phyloP scores from a whole-genome alignment of 78 protist species.

The Bigelowiella natans region DNA sequence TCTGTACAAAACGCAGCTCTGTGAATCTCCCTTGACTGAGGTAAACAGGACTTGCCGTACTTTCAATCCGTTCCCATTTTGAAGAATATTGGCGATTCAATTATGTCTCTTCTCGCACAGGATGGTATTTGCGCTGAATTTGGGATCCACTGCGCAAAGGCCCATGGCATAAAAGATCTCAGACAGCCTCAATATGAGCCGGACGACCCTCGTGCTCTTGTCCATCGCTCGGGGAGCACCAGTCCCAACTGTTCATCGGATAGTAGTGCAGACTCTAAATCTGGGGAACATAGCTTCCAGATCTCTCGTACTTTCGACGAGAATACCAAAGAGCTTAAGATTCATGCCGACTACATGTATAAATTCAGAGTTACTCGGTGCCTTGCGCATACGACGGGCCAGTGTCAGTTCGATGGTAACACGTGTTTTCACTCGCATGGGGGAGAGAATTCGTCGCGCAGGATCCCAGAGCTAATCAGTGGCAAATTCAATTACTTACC shows the following conservation, averaged over 20 bases:
- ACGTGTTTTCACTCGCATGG: background rate
- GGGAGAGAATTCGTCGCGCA: background rate
- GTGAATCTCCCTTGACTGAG: background rate
- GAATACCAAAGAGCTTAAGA: background rate
- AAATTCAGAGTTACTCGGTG: background rate
- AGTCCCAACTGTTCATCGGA: background rate
- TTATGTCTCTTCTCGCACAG: background rate
- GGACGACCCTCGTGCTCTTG: background rate
- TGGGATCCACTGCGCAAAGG: background rate
- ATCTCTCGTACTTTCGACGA: background rate
- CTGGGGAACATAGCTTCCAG: background rate
- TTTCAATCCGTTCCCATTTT: background rate
- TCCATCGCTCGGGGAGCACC: background rate
- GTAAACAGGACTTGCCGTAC: background rate
- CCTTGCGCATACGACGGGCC: background rate
- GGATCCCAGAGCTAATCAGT: background rate
- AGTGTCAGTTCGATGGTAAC: background rate
- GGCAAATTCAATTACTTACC: background rate
- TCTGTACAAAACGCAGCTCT: background rate
- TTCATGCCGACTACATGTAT: background rate
- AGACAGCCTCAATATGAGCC: background rate
- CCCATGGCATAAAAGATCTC: background rate
- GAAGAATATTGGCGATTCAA: background rate
- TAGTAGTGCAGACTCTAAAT: background rate
- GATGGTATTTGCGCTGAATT: background rate